A percentile compares a stretch with the other conserved stretches of the same genome.
Evolutionary conservation across 2,329 filamentous ascomycete species (phyloP).

Genomic region (Pseudocercospora fuligena): DNA sequence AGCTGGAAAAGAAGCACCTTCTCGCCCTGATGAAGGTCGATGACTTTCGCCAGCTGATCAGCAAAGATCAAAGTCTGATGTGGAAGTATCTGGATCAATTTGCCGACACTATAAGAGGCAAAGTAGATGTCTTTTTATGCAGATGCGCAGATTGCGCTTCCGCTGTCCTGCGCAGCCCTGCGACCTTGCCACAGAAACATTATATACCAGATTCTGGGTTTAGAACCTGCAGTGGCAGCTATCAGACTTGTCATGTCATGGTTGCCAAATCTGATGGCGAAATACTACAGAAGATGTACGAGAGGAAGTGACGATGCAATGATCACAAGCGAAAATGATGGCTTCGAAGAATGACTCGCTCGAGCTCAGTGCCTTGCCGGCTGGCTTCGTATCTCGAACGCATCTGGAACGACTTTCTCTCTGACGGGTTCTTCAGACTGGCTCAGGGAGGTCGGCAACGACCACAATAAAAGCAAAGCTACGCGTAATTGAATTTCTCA

Average conservation of each 20-base stretch:
- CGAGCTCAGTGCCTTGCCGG: no score
- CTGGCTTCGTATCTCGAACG: no score
- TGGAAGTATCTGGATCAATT: neutral
- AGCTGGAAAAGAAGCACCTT: conserved; percentile 7
- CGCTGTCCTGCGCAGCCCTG: no score
- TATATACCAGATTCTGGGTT: no score
- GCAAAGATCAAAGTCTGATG: neutral
- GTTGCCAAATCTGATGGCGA: neutral
- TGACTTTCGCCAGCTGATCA: neutral
- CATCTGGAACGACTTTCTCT: no score
- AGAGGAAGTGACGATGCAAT: neutral
- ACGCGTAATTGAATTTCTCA: no score
- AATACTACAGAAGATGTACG: neutral
- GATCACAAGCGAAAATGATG: no score
- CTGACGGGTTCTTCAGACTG: no score
- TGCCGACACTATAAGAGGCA: neutral
- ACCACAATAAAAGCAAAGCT: no score
- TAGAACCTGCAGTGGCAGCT: neutral
- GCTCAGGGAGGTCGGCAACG: no score
- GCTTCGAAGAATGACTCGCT: neutral
- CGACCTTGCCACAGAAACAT: no score
- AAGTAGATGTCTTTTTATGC: neutral
- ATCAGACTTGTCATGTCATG: neutral
- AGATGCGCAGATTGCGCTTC: neutral
- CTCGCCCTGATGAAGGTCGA: neutral